A percentile compares a stretch with the other conserved stretches of the same genome.
Conservation (phyloP, 768 basidiomycete genomes). For the Hebeloma cylindrosporum region DNA sequence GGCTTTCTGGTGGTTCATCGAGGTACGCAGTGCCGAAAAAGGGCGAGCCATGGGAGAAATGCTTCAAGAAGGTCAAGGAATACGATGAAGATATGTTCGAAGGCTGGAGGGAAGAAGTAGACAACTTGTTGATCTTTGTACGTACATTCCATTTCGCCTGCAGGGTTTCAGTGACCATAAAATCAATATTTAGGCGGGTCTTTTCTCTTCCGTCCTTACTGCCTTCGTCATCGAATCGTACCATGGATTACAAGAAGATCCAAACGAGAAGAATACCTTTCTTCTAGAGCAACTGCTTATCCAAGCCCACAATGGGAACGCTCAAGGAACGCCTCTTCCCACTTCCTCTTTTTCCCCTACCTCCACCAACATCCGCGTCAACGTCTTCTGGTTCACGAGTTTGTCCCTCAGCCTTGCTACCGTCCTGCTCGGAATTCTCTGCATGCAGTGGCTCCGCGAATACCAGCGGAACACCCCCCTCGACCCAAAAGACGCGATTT, state of each 20-base stretch:
- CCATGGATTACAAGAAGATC: slow-evolving; percentile 30
- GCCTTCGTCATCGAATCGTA: slow-evolving; percentile 40
- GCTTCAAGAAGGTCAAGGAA: slow-evolving; percentile 20
- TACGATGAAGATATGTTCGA: slow-evolving; percentile 32
- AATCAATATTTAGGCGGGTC: slow-evolving; percentile 31
- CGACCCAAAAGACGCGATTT: slow-evolving; percentile 15
- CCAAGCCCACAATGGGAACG: slow-evolving; percentile 11
- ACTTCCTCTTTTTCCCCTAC: slow-evolving; percentile 11
- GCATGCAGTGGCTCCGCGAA: slow-evolving; percentile 27
- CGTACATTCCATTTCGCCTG: slow-evolving; percentile 4
- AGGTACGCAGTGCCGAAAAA: slow-evolving; percentile 18
- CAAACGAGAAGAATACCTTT: slow-evolving; percentile 24
- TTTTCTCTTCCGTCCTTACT: slow-evolving; percentile 40
- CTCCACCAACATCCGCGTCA: slow-evolving; percentile 23
- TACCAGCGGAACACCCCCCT: slow-evolving; percentile 17
- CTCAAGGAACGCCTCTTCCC: background rate
- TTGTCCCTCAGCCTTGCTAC: slow-evolving; percentile 26
- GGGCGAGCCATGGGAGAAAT: slow-evolving; percentile 28
- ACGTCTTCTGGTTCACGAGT: slow-evolving; percentile 32
- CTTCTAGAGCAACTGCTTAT: slow-evolving; percentile 25
- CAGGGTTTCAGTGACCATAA: background rate
- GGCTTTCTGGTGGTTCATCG: slow-evolving; percentile 21
- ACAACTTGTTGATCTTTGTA: slow-evolving; percentile 34
- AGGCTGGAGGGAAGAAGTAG: slow-evolving; percentile 31
- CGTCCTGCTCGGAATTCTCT: slow-evolving; percentile 27